These are phyloP conservation scores for Metarhizium guizhouense DNA, from an alignment of 2,329 filamentous ascomycete genomes.

Conservation along the genomic window DNA sequence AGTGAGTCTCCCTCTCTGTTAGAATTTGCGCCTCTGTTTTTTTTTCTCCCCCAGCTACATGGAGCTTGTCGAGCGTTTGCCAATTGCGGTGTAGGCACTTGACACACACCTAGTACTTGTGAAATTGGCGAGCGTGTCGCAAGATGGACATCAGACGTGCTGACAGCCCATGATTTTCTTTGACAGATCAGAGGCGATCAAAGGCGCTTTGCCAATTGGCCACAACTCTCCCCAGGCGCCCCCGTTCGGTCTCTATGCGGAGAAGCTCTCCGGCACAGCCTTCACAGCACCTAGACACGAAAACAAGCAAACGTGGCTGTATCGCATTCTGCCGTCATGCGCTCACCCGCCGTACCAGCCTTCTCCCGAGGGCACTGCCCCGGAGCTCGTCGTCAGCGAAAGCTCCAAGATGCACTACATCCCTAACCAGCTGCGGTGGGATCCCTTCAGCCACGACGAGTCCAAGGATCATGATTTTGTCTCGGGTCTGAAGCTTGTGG, in stretches of 20 bases:
- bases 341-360: slow-evolving; percentile 48
- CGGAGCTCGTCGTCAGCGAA: slow-evolving; percentile 8
- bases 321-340: slow-evolving; percentile 58
- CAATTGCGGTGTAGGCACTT: too few species aligned
- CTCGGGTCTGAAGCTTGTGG: slow-evolving; percentile 57
- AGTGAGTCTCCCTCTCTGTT: slow-evolving; percentile 41
- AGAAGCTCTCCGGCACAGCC: slow-evolving; percentile 65
- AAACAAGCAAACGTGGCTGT: slow-evolving; percentile 66
- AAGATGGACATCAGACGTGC: not conserved
- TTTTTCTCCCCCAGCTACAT: not conserved
- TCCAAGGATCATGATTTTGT: slow-evolving; percentile 39
- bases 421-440: slow-evolving; percentile 79
- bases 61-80: too few species aligned
- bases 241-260: slow-evolving; percentile 70
- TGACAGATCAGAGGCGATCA: slow-evolving; percentile 63
- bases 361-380: slow-evolving; percentile 23
- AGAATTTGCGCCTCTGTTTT: slow-evolving; percentile 2
- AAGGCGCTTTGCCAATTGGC: slow-evolving; percentile 63
- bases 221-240: slow-evolving; percentile 79
- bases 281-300: slow-evolving; percentile 62
- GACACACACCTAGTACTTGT: too few species aligned
- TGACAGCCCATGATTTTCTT: not conserved
- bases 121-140: too few species aligned
- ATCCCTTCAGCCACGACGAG: slow-evolving; percentile 67
- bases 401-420: slow-evolving; percentile 24